These are phyloP conservation scores for Boletus edulis DNA, from an alignment of 768 basidiomycete species.

Conservation along the genomic window DNA sequence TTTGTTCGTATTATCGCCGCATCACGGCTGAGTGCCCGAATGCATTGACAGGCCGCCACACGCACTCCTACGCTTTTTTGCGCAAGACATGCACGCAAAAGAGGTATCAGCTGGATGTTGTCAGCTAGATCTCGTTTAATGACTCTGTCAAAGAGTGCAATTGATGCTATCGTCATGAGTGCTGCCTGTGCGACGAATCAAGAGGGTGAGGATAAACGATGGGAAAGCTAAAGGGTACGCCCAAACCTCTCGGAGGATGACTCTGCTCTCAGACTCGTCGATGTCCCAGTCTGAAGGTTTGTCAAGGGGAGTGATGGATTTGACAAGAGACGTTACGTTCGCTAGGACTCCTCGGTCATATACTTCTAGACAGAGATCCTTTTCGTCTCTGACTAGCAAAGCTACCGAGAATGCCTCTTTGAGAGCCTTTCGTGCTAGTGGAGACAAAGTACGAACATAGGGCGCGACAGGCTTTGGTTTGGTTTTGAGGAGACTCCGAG, in stretches of 20 bases:
- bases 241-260: constrained; percentile 61
- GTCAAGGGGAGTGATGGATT: constrained; percentile 49
- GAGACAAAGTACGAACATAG: constrained; percentile 50
- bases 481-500: constrained; percentile 39
- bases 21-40: constrained; percentile 75
- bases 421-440: not conserved
- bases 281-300: constrained; percentile 57
- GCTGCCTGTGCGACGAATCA: constrained; percentile 48
- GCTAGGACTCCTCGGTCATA: constrained; percentile 67
- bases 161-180: constrained; percentile 69
- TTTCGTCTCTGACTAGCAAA: constrained; percentile 70
- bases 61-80: constrained; percentile 73
- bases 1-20: constrained; percentile 81
- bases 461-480: constrained; percentile 72
- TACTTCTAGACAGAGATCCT: constrained; percentile 62
- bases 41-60: constrained; percentile 84
- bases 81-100: constrained; percentile 51
- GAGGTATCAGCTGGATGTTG: constrained; percentile 50
- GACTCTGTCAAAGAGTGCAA: constrained; percentile 70
- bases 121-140: constrained; percentile 70
- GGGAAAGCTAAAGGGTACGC: not conserved
- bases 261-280: constrained; percentile 60
- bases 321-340: constrained; percentile 50
- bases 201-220: not conserved
- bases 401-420: constrained; percentile 33